phyloP scores from a whole-genome alignment of 257 asterid genomes.

The Solanum virginianum region DNA sequence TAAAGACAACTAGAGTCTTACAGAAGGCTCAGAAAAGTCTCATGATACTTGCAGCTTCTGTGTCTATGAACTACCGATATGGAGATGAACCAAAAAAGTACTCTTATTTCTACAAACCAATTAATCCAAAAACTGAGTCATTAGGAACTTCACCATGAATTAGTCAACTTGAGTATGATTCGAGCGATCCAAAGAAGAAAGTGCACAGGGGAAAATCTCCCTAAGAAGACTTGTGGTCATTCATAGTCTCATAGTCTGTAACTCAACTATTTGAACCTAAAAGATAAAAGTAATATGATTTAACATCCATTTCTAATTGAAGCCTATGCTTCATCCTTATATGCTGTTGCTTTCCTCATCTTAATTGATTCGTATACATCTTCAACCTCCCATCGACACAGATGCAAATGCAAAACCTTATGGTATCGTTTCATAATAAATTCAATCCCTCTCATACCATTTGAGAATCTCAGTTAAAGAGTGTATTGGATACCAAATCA shows the following conservation, averaged over 20 bases:
- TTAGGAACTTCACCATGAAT: background rate
- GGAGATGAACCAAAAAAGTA: background rate
- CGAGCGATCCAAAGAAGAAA: background rate
- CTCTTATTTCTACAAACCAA: constrained; percentile 6
- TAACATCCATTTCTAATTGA: background rate
- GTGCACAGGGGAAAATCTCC: background rate
- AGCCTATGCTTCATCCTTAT: background rate
- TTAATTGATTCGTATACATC: background rate
- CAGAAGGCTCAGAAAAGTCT: constrained; percentile 28
- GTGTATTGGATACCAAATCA: background rate
- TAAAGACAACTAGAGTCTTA: constrained; percentile 13
- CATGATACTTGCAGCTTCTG: constrained; percentile 23
- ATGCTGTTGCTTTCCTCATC: background rate
- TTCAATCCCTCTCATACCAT: background rate
- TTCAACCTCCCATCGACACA: background rate
- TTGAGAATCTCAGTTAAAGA: background rate
- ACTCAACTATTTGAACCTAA: background rate
- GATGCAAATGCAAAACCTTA: background rate
- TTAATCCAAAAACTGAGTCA: background rate
- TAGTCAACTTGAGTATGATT: background rate
- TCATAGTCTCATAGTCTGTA: background rate
- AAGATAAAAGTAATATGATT: background rate
- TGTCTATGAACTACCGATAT: background rate
- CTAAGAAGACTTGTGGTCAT: background rate
- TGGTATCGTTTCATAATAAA: background rate